phyloP scores from a whole-genome alignment of 2,329 filamentous ascomycete species.

The Sphaceloma murrayae region DNA sequence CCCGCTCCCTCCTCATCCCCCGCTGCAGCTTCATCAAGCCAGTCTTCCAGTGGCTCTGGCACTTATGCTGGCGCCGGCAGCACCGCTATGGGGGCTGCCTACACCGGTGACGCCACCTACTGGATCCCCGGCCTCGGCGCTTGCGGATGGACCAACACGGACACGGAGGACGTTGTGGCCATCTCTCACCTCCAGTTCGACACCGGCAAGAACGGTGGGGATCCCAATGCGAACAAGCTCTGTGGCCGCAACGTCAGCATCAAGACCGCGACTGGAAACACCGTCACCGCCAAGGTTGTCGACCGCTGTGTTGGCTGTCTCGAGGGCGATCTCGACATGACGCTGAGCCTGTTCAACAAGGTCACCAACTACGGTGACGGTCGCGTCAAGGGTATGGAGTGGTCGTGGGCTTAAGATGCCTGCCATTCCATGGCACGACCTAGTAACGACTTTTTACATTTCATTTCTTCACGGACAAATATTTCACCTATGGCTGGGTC shows the following conservation, averaged over 20 bases:
- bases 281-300: conserved; percentile 48
- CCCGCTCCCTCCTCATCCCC: conserved; percentile 16
- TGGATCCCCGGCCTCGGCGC: conserved; percentile 59
- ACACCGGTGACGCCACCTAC: conserved; percentile 61
- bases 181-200: conserved; percentile 58
- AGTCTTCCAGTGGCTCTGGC: conserved; percentile 20
- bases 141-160: conserved; percentile 56
- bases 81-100: conserved; percentile 30
- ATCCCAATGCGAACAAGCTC: conserved; percentile 56
- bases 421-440: conserved; percentile 1
- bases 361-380: conserved; percentile 29
- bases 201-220: conserved; percentile 22
- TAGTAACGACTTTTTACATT: conserved; percentile 4
- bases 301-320: conserved; percentile 70
- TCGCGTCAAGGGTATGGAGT: conserved; percentile 35
- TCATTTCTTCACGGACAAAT: conserved; percentile 17
- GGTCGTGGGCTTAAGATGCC: conserved; percentile 31
- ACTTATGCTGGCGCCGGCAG: conserved; percentile 20
- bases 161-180: conserved; percentile 55
- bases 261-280: conserved; percentile 47
- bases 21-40: conserved; percentile 18
- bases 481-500: conserved; percentile 1
- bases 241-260: conserved; percentile 63
- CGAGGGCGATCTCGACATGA: conserved; percentile 49
- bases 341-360: conserved; percentile 32